Evolutionary conservation across 1,139 yeast species (phyloP), one percentile per base, ranked within the genome.

Genomic region (Debaryomycetaceae sp.): DNA sequence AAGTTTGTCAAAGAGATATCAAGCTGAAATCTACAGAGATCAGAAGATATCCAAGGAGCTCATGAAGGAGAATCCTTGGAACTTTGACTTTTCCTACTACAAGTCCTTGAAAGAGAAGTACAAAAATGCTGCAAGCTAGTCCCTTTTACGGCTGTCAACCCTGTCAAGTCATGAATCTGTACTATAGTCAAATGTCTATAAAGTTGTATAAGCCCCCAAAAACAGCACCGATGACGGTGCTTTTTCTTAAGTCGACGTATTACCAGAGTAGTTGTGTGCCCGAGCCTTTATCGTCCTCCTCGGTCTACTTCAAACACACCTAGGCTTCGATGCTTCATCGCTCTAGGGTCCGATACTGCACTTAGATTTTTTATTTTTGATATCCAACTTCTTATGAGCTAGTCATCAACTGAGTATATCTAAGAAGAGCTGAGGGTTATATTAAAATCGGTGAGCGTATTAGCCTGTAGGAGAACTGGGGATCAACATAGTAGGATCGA

Each of bases 31-130:
- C 24, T 45, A 55, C 6, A 54, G 55, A 23, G 75, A 68, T 42
- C 50, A 49, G n/a, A 49, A 53, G 38, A 56, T 52, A n/a, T 49
- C 56, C 42, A 53, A 52, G 17, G 46, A 44, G 22, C 43, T 46
- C 37, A 48, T 52, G 27, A 47, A 48, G 9, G 52, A 56, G 34
- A 49, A 49, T 6, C 73, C 73, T 4, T 71, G 76, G 76, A 51
- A 45, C 24, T 69, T 71, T 47, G 65, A 65, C 48, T 48, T 52
- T 41, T 56, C 60, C 27, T 55, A 59, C 40, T 69, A 60, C 50
- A 58, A 59, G 36, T 42, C 58, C 45, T 54, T 69, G 44, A 63
- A 62, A 47, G 47, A 56, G 37, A 67, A 64, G 51, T 59, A 51
- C 41, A 47, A 47, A 13, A 46, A 44, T 5, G 31, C 38, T n/a